Conservation (phyloP, 2,329 filamentous ascomycete species). For the Phaeosphaeriaceae sp. region DNA sequence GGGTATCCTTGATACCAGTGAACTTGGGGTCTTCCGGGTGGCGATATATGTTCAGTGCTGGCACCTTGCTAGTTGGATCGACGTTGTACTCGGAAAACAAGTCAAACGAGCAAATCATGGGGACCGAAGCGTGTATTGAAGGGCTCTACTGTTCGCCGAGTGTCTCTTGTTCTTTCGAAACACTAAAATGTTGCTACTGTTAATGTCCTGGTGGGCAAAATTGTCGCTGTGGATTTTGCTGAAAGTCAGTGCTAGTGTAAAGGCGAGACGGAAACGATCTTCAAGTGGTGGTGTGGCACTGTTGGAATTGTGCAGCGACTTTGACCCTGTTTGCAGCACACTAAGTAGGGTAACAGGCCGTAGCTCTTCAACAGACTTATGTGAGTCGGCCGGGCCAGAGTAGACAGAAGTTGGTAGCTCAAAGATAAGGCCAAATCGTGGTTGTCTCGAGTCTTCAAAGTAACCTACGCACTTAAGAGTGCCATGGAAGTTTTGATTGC, state of each 20-base stretch:
- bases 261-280: constrained; percentile 75
- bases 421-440: constrained; percentile 75
- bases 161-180: constrained; percentile 57
- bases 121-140: constrained; percentile 64
- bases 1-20: constrained; percentile 34
- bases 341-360: constrained; percentile 55
- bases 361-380: constrained; percentile 47
- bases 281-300: constrained; percentile 64
- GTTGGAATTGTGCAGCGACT: constrained; percentile 50
- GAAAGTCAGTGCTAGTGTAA: constrained; percentile 74
- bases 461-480: constrained; percentile 69
- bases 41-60: constrained; percentile 65
- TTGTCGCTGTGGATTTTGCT: constrained; percentile 74
- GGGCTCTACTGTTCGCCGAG: constrained; percentile 49
- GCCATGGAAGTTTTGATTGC: constrained; percentile 43
- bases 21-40: constrained; percentile 64
- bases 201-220: constrained; percentile 73
- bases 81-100: constrained; percentile 67
- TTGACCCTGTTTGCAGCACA: constrained; percentile 55
- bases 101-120: constrained; percentile 76
- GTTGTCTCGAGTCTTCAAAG: constrained; percentile 75
- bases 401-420: constrained; percentile 66
- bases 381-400: constrained; percentile 60
- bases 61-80: constrained; percentile 51
- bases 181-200: constrained; percentile 72